A percentile compares a stretch with the other conserved stretches of the same genome.
Conservation (phyloP, 441 rosid genomes). For the Populus hybrid region DNA sequence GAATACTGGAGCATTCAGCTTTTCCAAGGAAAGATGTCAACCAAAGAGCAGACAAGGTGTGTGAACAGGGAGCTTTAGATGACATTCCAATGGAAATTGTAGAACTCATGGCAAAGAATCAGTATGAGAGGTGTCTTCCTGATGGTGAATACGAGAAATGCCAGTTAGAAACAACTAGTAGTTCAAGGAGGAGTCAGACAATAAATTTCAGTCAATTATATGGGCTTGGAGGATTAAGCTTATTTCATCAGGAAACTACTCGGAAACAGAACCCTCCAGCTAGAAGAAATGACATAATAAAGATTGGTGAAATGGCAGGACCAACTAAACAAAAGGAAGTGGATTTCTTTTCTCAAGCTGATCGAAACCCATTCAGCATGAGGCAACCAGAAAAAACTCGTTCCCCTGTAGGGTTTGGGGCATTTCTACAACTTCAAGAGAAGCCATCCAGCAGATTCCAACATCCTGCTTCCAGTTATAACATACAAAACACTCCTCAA, state of each 20-base stretch:
- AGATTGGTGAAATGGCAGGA: constrained; percentile 31
- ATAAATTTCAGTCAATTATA: constrained; percentile 45
- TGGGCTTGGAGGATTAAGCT: constrained; percentile 33
- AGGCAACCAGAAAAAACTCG: constrained; percentile 41
- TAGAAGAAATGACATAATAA: constrained; percentile 35
- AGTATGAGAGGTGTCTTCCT: constrained; percentile 85
- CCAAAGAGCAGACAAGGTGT: constrained; percentile 36
- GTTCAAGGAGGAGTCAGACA: constrained; percentile 29
- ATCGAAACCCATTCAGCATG: constrained; percentile 19
- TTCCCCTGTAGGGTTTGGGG: constrained; percentile 33
- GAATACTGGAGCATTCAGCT: constrained; percentile 31
- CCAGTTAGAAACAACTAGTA: constrained; percentile 30
- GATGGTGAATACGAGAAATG: constrained; percentile 51
- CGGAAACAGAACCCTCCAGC: constrained; percentile 34
- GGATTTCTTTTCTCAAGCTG: constrained; percentile 41
- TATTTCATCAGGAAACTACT: constrained; percentile 40
- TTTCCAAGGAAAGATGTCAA: constrained; percentile 31
- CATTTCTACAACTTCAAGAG: constrained; percentile 37
- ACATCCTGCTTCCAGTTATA: constrained; percentile 40
- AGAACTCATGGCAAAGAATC: constrained; percentile 94
- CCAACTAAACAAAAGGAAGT: constrained; percentile 34
- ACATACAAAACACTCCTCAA: constrained; percentile 32
- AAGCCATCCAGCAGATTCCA: constrained; percentile 38
- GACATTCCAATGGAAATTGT: constrained; percentile 96
- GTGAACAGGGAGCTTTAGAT: constrained; percentile 59